Base-by-base conservation (phyloP, 192 early-diverging fungal genomes). In the Backusella liffmaniae region DNA sequence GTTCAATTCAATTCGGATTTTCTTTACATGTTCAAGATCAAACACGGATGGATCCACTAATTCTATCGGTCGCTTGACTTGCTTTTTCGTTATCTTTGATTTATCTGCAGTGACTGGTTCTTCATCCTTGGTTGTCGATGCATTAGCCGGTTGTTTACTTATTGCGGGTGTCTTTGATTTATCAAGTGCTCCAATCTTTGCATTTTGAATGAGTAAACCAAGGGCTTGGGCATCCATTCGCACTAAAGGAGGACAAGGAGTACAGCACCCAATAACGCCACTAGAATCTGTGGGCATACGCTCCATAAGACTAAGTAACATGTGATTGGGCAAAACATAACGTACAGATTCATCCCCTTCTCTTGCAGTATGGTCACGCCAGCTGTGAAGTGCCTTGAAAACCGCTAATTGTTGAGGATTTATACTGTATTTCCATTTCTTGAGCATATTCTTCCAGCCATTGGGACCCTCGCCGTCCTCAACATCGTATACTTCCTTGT, bases 241-340 rank as follows among this genome's bases (percentile, higher is more conserved):
- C n/a, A 99, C 89, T 7, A 95, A 82, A 16, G 96, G 93, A 42
- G 96, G 96, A 5, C 90, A 87, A 15, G 94, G 93, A 35, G 86
- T 89, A 82, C 95, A 98, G 75, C 89, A 89, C 1, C 82, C 90
- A 69, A 96, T 71, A 0, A 99, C 87, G 7, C 79, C 84, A 0
- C 90, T 72, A 18, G 86, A 79, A 10, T 95, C 93, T 2, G 74
- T 82, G 1, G 98, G 97, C 90, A 94, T 92, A 5, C 83, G 73
- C 44, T 90, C 86, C 1, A 93, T 90, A 0, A 98, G 37, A 0
- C 83, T 83, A 71, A 94, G 91, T 13, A 99, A 86, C 93, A 96
- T 94, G 70, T 96, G 93, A 78, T 92, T 94, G 15, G 98, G 98
- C 23, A 97, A 68, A 2, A 99, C 96, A 80, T 95, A 99, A 10